Percentiles rank a stretch among this genome's conserved stretches.
Evolutionary conservation across 495 filamentous ascomycete species (phyloP).

Genomic region (Tuber umbilicatum): DNA sequence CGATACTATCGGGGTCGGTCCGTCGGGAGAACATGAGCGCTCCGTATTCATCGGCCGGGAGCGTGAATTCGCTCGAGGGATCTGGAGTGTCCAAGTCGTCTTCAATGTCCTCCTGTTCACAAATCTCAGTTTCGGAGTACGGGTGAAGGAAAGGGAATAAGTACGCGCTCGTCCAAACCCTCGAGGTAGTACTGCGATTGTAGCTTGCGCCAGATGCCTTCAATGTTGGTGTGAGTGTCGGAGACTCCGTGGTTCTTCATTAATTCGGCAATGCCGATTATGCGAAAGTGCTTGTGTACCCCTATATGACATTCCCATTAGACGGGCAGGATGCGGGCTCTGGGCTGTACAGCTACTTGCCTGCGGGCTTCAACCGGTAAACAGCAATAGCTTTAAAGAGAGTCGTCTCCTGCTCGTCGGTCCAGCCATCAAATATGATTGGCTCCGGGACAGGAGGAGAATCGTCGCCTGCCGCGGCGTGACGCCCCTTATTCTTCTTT

Average conservation of each 20-base stretch:
- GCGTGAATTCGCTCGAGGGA: slow-evolving; percentile 59
- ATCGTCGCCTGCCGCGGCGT: slow-evolving; percentile 45
- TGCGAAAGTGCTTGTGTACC: slow-evolving; percentile 95
- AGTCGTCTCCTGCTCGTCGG: slow-evolving; percentile 86
- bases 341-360: slow-evolving; percentile 46
- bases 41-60: slow-evolving; percentile 72
- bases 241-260: slow-evolving; percentile 82
- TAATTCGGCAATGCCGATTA: slow-evolving; percentile 79
- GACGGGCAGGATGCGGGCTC: not conserved
- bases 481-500: slow-evolving; percentile 51
- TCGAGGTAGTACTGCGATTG: slow-evolving; percentile 77
- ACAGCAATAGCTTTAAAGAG: slow-evolving; percentile 72
- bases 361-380: slow-evolving; percentile 90
- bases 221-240: slow-evolving; percentile 73
- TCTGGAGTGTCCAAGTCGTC: slow-evolving; percentile 52
- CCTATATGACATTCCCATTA: slow-evolving; percentile 48
- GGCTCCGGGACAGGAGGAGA: slow-evolving; percentile 43
- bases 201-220: slow-evolving; percentile 88
- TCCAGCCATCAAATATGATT: slow-evolving; percentile 69
- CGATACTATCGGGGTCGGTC: slow-evolving; percentile 54
- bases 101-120: slow-evolving; percentile 54
- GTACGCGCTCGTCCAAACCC: slow-evolving; percentile 76
- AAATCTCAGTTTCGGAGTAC: slow-evolving; percentile 43
- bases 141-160: slow-evolving; percentile 11
- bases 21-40: slow-evolving; percentile 65